phyloP scores from a whole-genome alignment of 2,329 filamentous ascomycete genomes.

The Fusarium irregulare region DNA sequence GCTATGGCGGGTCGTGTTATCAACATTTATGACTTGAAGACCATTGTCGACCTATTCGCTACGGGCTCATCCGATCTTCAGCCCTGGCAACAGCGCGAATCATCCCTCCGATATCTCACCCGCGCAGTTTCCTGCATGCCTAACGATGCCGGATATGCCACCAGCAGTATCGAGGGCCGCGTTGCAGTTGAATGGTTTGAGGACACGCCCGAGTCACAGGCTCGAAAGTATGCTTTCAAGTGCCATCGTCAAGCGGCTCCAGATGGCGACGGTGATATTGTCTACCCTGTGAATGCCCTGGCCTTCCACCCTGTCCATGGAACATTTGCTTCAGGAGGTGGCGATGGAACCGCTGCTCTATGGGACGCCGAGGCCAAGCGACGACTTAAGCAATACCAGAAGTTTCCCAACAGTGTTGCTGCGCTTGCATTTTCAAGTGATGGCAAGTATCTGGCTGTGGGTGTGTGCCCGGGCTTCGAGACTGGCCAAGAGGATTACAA shows the following conservation, averaged over 20 bases:
- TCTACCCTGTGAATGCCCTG: constrained; percentile 91
- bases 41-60: constrained; percentile 68
- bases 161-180: constrained; percentile 90
- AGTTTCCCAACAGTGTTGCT: constrained; percentile 81
- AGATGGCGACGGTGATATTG: constrained; percentile 76
- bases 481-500: constrained; percentile 83
- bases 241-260: constrained; percentile 85
- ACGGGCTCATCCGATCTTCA: constrained; percentile 63
- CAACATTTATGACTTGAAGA: constrained; percentile 89
- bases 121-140: constrained; percentile 96
- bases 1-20: constrained; percentile 95
- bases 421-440: constrained; percentile 81
- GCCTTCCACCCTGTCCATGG: constrained; percentile 86
- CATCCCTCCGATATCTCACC: constrained; percentile 95
- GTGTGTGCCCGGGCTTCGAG: constrained; percentile 87
- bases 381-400: constrained; percentile 88
- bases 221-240: constrained; percentile 98
- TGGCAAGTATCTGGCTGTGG: constrained; percentile 82
- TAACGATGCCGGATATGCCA: constrained; percentile 93
- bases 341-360: constrained; percentile 89
- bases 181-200: constrained; percentile 99
- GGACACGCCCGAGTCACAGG: constrained; percentile 85
- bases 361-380: constrained; percentile 95
- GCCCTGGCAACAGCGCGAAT: constrained; percentile 94
- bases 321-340: constrained; percentile 89